Conservation (phyloP, 768 basidiomycete species). For the Russula foetens region DNA sequence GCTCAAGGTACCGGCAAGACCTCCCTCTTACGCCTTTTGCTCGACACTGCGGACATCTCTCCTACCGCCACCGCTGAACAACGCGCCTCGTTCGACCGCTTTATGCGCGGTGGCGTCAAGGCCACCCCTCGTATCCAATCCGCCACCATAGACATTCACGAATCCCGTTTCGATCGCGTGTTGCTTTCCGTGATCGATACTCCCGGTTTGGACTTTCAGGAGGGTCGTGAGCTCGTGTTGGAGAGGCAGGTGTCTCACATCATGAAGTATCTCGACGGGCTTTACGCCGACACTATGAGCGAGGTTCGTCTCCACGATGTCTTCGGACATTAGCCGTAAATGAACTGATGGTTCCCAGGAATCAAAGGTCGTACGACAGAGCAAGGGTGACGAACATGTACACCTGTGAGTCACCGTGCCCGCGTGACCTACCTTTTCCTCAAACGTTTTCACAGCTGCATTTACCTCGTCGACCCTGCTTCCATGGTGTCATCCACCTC, state of each 20-base stretch:
- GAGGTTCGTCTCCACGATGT: slow-evolving; percentile 44
- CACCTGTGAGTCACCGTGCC: slow-evolving; percentile 56
- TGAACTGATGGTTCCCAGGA: slow-evolving; percentile 39
- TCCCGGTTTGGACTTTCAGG: slow-evolving; percentile 70
- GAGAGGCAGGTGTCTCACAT: slow-evolving; percentile 70
- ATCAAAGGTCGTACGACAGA: slow-evolving; percentile 81
- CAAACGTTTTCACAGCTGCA: slow-evolving; percentile 45
- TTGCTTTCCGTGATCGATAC: slow-evolving; percentile 79
- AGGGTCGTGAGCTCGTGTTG: slow-evolving; percentile 65
- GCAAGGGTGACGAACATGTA: slow-evolving; percentile 84
- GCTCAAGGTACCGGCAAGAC: slow-evolving; percentile 81
- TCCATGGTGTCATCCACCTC: slow-evolving; percentile 52
- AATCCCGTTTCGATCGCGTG: slow-evolving; percentile 73
- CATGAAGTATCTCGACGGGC: slow-evolving; percentile 71
- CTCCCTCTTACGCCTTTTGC: slow-evolving; percentile 65
- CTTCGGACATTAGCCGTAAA: not conserved
- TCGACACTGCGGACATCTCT: slow-evolving; percentile 81
- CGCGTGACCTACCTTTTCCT: not conserved
- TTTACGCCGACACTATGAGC: slow-evolving; percentile 81
- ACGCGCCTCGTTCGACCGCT: slow-evolving; percentile 51
- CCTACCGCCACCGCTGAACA: slow-evolving; percentile 72
- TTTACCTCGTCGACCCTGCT: slow-evolving; percentile 78
- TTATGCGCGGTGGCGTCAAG: slow-evolving; percentile 53
- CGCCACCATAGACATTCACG: slow-evolving; percentile 73
- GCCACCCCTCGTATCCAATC: slow-evolving; percentile 56